Base-by-base conservation (phyloP, 1,284 basidiomycete species). In the Cutaneotrichosporon cyanovorans region DNA sequence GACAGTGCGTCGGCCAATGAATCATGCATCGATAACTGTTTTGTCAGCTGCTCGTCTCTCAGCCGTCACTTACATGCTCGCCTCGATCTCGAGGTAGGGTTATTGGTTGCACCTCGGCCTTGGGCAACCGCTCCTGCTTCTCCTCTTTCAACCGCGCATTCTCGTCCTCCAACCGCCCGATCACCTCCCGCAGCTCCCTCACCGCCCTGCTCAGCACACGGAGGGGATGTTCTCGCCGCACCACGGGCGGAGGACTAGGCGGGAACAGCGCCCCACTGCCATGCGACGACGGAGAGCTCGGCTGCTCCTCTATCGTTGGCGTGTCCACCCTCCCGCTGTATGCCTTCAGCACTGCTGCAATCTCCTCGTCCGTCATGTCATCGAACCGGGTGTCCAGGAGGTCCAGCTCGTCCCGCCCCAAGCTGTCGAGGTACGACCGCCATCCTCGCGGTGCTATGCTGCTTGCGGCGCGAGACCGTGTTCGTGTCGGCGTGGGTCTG, bases 321-420 rank as follows among this genome's bases (percentile, higher is more conserved):
- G 20, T 6, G 16, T 33, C 11, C n/a, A 5, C 19, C 25, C n/a
- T 36, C 2, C 22, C 18, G 36, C 23, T 28, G 2, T 34, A 16
- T 12, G 8, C 25, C 14, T 34, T 8, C 32, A 44, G 35, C 16
- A 44, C 35, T 7, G 10, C 5, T 12, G 35, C 42, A 4, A 68
- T 33, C 55, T 67, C 61, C 4, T 37, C 35, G 23, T 68, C 62
- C 14, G 50, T 41, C 66, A 68, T 67, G 33, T 60, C 48, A 33
- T 68, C 66, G 33, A 63, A 68, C 18, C 59, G 52, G 32, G 58
- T 60, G 35, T 65, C 61, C 21, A 65, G 51, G 7, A 65, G 51
- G 6, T 53, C 59, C 15, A 63, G 22, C 38, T 65, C 65, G 23
- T 63, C 62, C 16, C 57, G 58, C 12, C 47, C 50, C 19, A 65